phyloP scores from a whole-genome alignment of 108 stramenopile species.

The Skeletonema costatum region DNA sequence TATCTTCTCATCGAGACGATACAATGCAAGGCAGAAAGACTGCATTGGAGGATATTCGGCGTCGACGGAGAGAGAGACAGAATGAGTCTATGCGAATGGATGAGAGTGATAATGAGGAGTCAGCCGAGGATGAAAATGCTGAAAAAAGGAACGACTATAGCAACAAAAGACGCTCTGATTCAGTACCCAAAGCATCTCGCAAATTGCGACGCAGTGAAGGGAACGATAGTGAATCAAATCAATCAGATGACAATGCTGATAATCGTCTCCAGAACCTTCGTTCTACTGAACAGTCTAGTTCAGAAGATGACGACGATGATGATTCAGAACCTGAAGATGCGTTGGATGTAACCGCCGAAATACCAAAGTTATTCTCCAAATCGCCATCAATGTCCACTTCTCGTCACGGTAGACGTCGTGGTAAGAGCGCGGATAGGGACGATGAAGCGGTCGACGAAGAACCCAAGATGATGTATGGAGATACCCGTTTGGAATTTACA shows the following conservation, averaged over 20 bases:
- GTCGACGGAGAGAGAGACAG: constrained; percentile 18
- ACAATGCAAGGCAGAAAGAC: constrained; percentile 16
- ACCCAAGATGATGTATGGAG: constrained; percentile 52
- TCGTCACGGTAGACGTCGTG: constrained; percentile 11
- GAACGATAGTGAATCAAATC: not conserved
- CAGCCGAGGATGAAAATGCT: constrained; percentile 4
- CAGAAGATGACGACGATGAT: constrained; percentile 8
- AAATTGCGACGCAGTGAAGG: not conserved
- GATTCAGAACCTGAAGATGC: constrained; percentile 28
- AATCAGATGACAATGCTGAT: constrained; percentile 8
- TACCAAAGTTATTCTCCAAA: constrained; percentile 34
- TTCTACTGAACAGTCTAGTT: not conserved
- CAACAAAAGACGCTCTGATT: not conserved
- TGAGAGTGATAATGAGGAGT: not conserved
- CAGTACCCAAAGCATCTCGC: not conserved
- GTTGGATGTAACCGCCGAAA: constrained; percentile 44
- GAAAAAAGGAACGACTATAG: not conserved
- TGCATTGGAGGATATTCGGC: constrained; percentile 45
- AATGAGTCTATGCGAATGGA: constrained; percentile 9
- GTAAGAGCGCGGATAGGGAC: not conserved
- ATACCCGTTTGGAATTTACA: constrained; percentile 38
- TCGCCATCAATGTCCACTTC: constrained; percentile 30
- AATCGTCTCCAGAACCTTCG: not conserved
- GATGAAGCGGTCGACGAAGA: constrained; percentile 28
- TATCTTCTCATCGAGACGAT: constrained; percentile 15